Evolutionary conservation across 805 yeast species (phyloP).

Genomic region (Yamadazyma phyllophila): DNA sequence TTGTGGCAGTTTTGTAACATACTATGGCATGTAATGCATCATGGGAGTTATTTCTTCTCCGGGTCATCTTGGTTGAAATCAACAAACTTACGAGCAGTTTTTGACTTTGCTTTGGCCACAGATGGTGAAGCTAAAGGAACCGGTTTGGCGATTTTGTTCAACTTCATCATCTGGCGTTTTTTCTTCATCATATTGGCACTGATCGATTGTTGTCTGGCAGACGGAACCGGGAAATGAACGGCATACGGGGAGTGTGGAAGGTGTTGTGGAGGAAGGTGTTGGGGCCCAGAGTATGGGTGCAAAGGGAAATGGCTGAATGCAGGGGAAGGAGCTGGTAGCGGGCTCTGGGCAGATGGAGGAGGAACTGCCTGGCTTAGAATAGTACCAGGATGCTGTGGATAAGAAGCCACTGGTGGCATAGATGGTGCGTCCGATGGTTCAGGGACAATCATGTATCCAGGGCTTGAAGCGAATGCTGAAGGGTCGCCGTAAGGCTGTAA

Average conservation of each 20-base stretch:
- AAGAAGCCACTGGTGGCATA: constrained; percentile 17
- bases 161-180: constrained; percentile 24
- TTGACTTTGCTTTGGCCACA: neutral
- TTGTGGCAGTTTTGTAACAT: too few relatives aligned
- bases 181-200: constrained; percentile 35
- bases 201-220: constrained; percentile 28
- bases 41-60: too few relatives aligned
- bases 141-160: constrained; percentile 8
- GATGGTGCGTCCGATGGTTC: constrained; percentile 15
- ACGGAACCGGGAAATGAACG: constrained; percentile 7
- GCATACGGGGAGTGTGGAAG: constrained; percentile 7
- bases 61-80: neutral
- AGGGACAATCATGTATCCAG: constrained; percentile 19
- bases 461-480: constrained; percentile 8
- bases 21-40: too few relatives aligned
- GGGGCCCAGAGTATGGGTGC: neutral
- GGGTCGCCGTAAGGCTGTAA: constrained; percentile 12
- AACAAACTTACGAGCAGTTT: neutral
- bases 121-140: neutral
- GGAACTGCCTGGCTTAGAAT: constrained; percentile 8
- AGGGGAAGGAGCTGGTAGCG: constrained; percentile 7
- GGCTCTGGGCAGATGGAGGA: constrained; percentile 5
- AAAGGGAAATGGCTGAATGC: constrained; percentile 8
- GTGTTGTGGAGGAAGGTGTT: neutral
- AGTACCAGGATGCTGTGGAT: constrained; percentile 6